phyloP scores from a whole-genome alignment of 148 eudicot species.

The Nepenthes gracilis region DNA sequence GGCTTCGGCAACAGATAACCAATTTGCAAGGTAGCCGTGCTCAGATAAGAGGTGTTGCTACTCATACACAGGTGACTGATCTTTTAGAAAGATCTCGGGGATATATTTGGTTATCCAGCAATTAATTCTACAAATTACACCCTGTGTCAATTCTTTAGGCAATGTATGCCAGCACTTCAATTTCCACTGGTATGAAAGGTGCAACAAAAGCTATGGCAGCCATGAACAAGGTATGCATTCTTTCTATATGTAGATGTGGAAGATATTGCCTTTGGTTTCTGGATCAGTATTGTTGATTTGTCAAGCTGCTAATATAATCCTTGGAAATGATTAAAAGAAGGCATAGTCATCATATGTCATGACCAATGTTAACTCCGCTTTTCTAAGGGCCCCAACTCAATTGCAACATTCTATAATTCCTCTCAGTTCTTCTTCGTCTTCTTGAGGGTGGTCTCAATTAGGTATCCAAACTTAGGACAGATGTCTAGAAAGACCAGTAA shows the following conservation, averaged over 20 bases:
- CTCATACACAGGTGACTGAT: slow-evolving; percentile 54
- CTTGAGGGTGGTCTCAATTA: too few relatives aligned
- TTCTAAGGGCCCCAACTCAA: too few relatives aligned
- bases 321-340: too few relatives aligned
- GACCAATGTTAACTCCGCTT: too few relatives aligned
- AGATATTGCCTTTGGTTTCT: too few relatives aligned
- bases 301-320: too few relatives aligned
- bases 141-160: slow-evolving; percentile 34
- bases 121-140: background rate
- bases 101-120: background rate
- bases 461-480: too few relatives aligned
- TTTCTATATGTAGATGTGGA: background rate
- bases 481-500: too few relatives aligned
- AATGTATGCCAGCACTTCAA: slow-evolving; percentile 86
- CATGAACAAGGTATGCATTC: slow-evolving; percentile 65
- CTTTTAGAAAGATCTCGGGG: background rate
- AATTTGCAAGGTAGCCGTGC: slow-evolving; percentile 74
- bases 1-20: slow-evolving; percentile 58
- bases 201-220: slow-evolving; percentile 90
- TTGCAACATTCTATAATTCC: too few relatives aligned
- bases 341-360: too few relatives aligned
- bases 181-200: slow-evolving; percentile 89
- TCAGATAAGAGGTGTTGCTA: slow-evolving; percentile 69
- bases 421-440: too few relatives aligned
- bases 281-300: too few relatives aligned